Evolutionary conservation across 805 yeast species (phyloP), one percentile per base, ranked within the genome.

Genomic region (Soucietia sequanensis): DNA sequence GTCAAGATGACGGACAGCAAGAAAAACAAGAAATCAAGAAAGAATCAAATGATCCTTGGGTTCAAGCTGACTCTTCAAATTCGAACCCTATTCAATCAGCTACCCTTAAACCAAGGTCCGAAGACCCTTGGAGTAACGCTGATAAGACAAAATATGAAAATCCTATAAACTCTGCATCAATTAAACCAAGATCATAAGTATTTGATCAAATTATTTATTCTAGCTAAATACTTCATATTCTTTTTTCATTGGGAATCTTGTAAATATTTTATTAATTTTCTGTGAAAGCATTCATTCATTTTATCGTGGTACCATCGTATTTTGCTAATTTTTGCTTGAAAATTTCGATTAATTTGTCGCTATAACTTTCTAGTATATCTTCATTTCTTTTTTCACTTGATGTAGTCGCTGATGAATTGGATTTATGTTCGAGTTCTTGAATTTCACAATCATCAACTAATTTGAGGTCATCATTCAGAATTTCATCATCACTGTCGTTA

Each of bases 91-190:
- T 30, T 16, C 14, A 25, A n/a, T n/a, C n/a, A n/a, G n/a, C n/a
- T n/a, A 27, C 23, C 15, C 31, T 14, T n/a, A n/a, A 10, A 24
- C 27, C 27, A 10, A 10, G n/a, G n/a, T n/a, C n/a, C 5, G 5
- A 9, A n/a, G 27, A 24, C 27, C 38, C 44, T 8, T 32, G 37
- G 33, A 32, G 23, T 7, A 26, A 34, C 6, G 39, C 39, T 13
- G 27, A 27, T 7, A 12, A 16, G n/a, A 27, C 56, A 10, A 34
- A 33, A 30, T 50, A 53, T 11, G 34, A 40, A 14, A 41, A 60
- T 33, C 73, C 74, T 8, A 65, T 70, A 14, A 56, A 61, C 30
- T 31, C 64, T 3, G 65, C 76, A 3, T 38, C 51, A 0, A 56
- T 72, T 17, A 63, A 60, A 38, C 71, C 75, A 20, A 54, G 65